Evolutionary conservation across 495 filamentous ascomycete genomes (phyloP), one percentile per base, ranked within the genome.

Genomic region (Thozetella sp.): DNA sequence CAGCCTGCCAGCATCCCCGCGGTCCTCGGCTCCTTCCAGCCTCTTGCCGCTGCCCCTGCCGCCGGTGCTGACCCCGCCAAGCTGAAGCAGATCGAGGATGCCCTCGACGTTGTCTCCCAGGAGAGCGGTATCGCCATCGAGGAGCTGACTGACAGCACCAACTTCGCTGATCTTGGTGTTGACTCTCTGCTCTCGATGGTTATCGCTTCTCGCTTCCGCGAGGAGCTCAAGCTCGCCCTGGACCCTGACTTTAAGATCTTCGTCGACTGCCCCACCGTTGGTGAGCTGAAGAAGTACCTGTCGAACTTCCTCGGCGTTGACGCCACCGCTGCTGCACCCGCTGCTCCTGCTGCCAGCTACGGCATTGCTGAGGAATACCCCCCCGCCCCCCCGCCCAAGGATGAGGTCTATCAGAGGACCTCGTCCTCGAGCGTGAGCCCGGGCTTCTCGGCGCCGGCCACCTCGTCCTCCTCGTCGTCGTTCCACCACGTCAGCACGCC

Each of bases 241-340:
- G 65, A 70, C 27, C 37, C 86, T n/a, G 75, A 78, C 46, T 83
- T 80, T 11, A 73, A 76, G 22, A 67, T 87, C 19, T 88, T 91
- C 63, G 74, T 81, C 19, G 85, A 89, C 43, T 72, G 72, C 58
- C 73, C 76, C 15, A 85, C 80, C 1, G 71, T 84, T 45, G 65
- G 64, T 10, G 68, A 76, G 20, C 63, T 80, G 45, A 71, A 68
- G 43, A 54, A 57, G 2, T 66, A 67, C 53, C 51, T 76, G 30
- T 53, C 37, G 22, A 63, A 62, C 24, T 54, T 30, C 54, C 61
- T 63, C 62, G 63, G 60, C n/a, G 56, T 63, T 10, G 53, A 53
- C 19, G 52, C 30, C 30, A 17, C 6, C 30, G 17, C 30, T 17
- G 9, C 30, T 17, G 9, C 6, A 37, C 9, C 6, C 30, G 30